Evolutionary conservation across 345 rosid genomes (phyloP), one percentile per base, ranked within the genome.

Genomic region (Linum tenue): DNA sequence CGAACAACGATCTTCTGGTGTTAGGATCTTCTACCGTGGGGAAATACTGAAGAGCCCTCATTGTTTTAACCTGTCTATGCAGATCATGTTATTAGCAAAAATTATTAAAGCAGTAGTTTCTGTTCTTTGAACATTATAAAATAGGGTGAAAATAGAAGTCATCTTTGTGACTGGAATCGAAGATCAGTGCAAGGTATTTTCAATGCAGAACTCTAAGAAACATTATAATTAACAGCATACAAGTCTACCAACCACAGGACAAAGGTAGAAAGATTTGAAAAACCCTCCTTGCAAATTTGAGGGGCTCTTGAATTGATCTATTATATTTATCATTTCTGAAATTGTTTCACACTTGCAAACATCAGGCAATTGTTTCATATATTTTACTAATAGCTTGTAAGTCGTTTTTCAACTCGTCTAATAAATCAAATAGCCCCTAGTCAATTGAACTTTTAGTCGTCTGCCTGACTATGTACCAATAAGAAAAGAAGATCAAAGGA

Each of bases 31-130:
- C 99, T 72, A 90, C 80, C 56, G 95, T 79, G 9, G 99, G 99
- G 77, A 89, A 95, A 82, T 95, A 95, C 75, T 95, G 98, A 75
- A 95, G 97, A 60, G 86, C 94, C 85, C 99, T 87, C 98, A 95
- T 91, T 64, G 97, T 85, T 79, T 95, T 95, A 60, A 95, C 99
- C 98, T 95, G 83, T 67, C 53, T 39, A 65, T 67, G 63, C 65
- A 74, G 74, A 75, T 5, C 64, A 50, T 43, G 55, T 66, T 56
- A 77, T 63, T 60, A 63, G 56, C 39, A 74, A 56, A 53, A 22
- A 6, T 42, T 31, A 51, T 38, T 10, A 5, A 41, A 57, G 51
- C 31, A 51, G n/a, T 36, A 55, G 48, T 43, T 39, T 10, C 9
- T 55, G 5, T 62, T 17, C 5, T 43, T 17, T 55, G 56, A 55